phyloP scores from a whole-genome alignment of 768 basidiomycete species.

The Tylopilus felleus region DNA sequence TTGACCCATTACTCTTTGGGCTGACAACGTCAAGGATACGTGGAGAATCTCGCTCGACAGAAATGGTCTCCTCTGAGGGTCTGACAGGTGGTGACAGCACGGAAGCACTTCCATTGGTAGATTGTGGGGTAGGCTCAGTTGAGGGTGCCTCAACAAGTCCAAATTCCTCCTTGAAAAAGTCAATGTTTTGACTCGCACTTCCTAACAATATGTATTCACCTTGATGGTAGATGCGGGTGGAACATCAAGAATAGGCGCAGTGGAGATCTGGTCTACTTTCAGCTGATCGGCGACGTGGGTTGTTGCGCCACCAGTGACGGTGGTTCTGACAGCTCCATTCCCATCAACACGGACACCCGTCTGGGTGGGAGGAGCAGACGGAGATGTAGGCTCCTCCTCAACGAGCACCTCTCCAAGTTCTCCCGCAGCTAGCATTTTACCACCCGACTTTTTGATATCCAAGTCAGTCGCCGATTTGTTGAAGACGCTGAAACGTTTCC shows the following conservation, averaged over 20 bases:
- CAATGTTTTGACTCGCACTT: background rate
- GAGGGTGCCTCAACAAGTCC: slow-evolving; percentile 10
- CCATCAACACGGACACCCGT: slow-evolving; percentile 31
- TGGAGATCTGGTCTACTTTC: slow-evolving; percentile 4
- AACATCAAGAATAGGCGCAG: background rate
- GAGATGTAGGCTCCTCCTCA: slow-evolving; percentile 43
- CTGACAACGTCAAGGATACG: background rate
- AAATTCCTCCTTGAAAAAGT: slow-evolving; percentile 6
- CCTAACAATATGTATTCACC: slow-evolving; percentile 12
- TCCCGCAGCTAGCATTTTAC: slow-evolving; percentile 45
- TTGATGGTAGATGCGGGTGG: background rate
- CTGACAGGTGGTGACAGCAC: background rate
- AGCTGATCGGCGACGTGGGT: slow-evolving; percentile 16
- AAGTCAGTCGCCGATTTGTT: slow-evolving; percentile 23
- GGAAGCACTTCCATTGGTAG: slow-evolving; percentile 5
- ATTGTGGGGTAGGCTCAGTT: slow-evolving; percentile 15
- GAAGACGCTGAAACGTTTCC: slow-evolving; percentile 68
- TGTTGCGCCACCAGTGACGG: slow-evolving; percentile 21
- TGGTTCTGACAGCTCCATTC: slow-evolving; percentile 14
- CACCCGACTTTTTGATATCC: slow-evolving; percentile 27
- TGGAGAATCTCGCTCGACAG: slow-evolving; percentile 2
- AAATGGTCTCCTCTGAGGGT: slow-evolving; percentile 7
- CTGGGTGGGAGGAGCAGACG: slow-evolving; percentile 22
- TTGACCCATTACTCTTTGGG: background rate
- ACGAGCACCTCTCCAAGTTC: slow-evolving; percentile 70